These are phyloP conservation scores for Styphnolobium japonicum DNA, from an alignment of 306 rosid genomes.

Conservation along the genomic window DNA sequence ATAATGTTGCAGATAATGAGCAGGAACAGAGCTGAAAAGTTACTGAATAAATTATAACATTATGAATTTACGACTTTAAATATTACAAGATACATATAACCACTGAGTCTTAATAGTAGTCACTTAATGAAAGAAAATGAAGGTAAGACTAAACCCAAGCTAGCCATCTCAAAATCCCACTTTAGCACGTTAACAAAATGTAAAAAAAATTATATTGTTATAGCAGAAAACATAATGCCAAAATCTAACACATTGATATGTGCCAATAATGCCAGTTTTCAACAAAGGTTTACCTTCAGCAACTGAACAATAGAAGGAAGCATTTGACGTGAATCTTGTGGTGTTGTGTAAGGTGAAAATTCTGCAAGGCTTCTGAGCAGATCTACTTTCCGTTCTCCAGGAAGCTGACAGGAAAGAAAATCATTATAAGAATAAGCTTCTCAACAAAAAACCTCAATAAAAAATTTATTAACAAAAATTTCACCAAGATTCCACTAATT, in stretches of 20 bases:
- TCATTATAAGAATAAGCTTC: neutral
- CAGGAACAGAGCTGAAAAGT: neutral
- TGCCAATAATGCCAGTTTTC: constrained; percentile 4
- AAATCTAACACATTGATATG: constrained; percentile 4
- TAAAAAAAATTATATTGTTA: neutral
- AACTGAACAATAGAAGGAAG: constrained; percentile 93
- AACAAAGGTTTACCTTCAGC: constrained; percentile 55
- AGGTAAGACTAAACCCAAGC: neutral
- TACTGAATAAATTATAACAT: neutral
- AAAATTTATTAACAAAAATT: neutral
- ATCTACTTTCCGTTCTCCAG: constrained; percentile 90
- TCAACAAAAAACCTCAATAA: neutral
- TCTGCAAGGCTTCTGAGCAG: constrained; percentile 94
- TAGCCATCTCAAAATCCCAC: constrained; percentile 13
- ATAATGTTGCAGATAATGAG: neutral
- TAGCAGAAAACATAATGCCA: neutral
- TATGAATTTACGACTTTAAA: neutral
- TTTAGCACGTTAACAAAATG: neutral
- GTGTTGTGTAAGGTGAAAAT: constrained; percentile 82
- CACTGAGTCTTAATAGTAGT: neutral
- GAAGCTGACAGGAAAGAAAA: constrained; percentile 57
- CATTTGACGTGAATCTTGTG: constrained; percentile 95
- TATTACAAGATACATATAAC: neutral
- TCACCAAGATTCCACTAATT: neutral
- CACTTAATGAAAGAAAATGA: neutral